Evolutionary conservation across 176 grass and related monocot genomes (phyloP).

Genomic region (Aegilops longissima): DNA sequence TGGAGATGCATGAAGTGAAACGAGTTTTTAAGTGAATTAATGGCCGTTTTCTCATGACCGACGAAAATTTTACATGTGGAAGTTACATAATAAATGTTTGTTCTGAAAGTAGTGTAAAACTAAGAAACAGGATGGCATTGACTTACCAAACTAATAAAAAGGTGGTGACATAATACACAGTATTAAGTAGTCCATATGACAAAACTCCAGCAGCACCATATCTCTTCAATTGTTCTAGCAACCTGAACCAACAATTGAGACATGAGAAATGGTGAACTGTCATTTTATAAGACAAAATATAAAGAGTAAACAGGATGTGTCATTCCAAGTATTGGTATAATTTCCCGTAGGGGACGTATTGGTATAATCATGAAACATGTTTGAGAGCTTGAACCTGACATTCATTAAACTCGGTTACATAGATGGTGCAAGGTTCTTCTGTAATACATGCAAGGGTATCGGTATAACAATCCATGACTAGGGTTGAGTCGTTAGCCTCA

Average conservation of each 20-base stretch:
- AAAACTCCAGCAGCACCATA: slow-evolving; percentile 90
- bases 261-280: not conserved
- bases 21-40: not conserved
- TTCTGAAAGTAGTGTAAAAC: slow-evolving; percentile 11
- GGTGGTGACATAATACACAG: slow-evolving; percentile 76
- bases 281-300: not conserved
- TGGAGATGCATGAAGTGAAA: not conserved
- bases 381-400: not conserved
- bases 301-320: not conserved
- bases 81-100: not conserved
- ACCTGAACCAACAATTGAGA: slow-evolving; percentile 29
- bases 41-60: not conserved
- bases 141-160: slow-evolving; percentile 94
- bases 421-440: not conserved
- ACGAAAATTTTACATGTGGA: not conserved
- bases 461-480: not conserved
- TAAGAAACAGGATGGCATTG: not conserved
- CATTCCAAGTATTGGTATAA: not conserved
- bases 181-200: slow-evolving; percentile 96
- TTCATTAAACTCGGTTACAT: not conserved
- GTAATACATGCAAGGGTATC: not conserved
- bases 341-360: not conserved
- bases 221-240: slow-evolving; percentile 77
- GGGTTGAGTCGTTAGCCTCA: not conserved
- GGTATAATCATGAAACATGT: not conserved